These are phyloP conservation scores for Fusarium nisikadoi DNA, from an alignment of 2,329 filamentous ascomycete genomes.

Conservation along the genomic window DNA sequence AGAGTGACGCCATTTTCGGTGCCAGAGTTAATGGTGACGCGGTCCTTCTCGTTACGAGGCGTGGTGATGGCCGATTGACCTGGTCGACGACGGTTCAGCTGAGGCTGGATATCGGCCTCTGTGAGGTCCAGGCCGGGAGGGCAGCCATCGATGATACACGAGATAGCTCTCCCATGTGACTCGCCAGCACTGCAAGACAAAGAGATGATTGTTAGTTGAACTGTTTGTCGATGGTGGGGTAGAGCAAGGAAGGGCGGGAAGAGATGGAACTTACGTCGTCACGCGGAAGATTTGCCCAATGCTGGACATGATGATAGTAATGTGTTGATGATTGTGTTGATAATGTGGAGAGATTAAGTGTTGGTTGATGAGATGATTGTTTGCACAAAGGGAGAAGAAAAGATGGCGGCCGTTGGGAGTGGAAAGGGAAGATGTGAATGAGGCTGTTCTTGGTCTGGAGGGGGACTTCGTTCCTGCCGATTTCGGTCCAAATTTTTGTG, in stretches of 20 bases:
- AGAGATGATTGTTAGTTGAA: background rate
- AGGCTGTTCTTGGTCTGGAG: slow-evolving; percentile 2
- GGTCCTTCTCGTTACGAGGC: slow-evolving; percentile 91
- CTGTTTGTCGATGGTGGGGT: background rate
- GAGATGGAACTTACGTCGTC: slow-evolving; percentile 72
- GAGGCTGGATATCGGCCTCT: slow-evolving; percentile 90
- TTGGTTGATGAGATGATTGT: slow-evolving; percentile 5
- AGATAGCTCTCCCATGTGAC: slow-evolving; percentile 91
- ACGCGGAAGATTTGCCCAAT: slow-evolving; percentile 71
- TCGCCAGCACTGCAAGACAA: slow-evolving; percentile 55
- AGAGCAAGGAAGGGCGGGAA: background rate
- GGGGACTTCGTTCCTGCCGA: slow-evolving; percentile 13
- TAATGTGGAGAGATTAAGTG: background rate
- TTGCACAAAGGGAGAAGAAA: slow-evolving; percentile 5
- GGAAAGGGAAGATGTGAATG: background rate
- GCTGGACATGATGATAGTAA: slow-evolving; percentile 75
- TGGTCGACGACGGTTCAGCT: slow-evolving; percentile 89
- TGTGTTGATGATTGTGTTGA: background rate
- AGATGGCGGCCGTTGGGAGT: slow-evolving; percentile 36
- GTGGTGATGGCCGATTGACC: slow-evolving; percentile 92
- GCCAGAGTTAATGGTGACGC: slow-evolving; percentile 90
- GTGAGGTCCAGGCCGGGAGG: slow-evolving; percentile 88
- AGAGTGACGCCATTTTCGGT: slow-evolving; percentile 90
- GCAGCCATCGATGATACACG: slow-evolving; percentile 93
- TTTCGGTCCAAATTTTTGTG: slow-evolving; percentile 32